phyloP scores from a whole-genome alignment of 2,329 filamentous ascomycete species.

The Aaosphaeria arxii region DNA sequence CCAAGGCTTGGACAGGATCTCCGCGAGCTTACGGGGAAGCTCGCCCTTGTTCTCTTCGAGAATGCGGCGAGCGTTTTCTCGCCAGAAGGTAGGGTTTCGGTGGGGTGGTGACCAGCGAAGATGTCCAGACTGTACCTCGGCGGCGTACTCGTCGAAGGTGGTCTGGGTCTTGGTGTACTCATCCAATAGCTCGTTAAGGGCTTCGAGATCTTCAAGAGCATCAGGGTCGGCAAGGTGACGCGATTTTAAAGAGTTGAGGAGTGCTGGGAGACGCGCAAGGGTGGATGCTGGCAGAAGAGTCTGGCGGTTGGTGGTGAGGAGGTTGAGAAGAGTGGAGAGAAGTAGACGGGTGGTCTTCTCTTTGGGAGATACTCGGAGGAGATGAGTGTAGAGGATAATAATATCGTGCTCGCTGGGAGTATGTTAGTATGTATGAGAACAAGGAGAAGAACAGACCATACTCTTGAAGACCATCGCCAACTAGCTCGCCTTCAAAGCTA shows the following conservation, averaged over 20 bases:
- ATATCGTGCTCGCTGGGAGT: conserved; percentile 79
- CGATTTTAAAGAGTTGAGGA: conserved; percentile 56
- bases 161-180: conserved; percentile 75
- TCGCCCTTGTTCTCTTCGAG: conserved; percentile 79
- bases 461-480: conserved; percentile 83
- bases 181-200: conserved; percentile 64
- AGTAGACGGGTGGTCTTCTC: conserved; percentile 95
- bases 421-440: conserved; percentile 16
- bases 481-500: conserved; percentile 74
- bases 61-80: conserved; percentile 84
- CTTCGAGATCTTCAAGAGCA: conserved; percentile 49
- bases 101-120: conserved; percentile 92
- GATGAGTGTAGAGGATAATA: conserved; percentile 84
- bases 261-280: conserved; percentile 72
- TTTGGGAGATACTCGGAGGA: conserved; percentile 89
- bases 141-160: conserved; percentile 68
- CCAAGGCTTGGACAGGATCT: conserved; percentile 79
- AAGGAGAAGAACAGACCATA: conserved; percentile 44
- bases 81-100: conserved; percentile 83
- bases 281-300: conserved; percentile 77
- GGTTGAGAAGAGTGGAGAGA: conserved; percentile 83
- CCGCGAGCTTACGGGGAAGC: conserved; percentile 75
- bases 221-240: conserved; percentile 53
- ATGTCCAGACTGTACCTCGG: conserved; percentile 81
- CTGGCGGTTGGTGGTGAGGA: conserved; percentile 70